Conservation (phyloP, 202 grass and related monocot genomes). For the Panicum hallii region DNA sequence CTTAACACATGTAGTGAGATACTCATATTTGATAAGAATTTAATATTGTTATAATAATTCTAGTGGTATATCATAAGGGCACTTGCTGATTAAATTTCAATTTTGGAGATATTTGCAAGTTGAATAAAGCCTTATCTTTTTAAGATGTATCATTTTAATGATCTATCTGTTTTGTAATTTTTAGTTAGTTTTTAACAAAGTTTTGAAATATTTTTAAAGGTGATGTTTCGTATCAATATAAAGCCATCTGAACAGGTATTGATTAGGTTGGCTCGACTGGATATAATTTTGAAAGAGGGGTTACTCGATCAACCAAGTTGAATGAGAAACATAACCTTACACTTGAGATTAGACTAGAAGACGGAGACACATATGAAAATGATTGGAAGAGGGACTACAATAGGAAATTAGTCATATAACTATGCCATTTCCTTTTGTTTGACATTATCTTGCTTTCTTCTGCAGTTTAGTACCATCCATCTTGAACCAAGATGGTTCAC, state of each 20-base stretch:
- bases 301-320: neutral
- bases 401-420: neutral
- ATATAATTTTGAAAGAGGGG: slow-evolving; percentile 23
- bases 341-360: slow-evolving; percentile 15
- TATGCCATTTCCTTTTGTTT: slow-evolving; percentile 19
- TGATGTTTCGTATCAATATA: neutral
- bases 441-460: slow-evolving; percentile 40
- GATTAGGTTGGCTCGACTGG: neutral
- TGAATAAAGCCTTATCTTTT: neutral
- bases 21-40: slow-evolving; percentile 1
- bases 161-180: neutral
- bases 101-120: neutral
- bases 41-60: neutral
- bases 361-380: neutral
- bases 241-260: neutral
- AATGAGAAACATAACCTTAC: neutral
- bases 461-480: slow-evolving; percentile 63
- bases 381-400: neutral
- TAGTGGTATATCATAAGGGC: neutral
- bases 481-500: slow-evolving; percentile 63
- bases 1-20: neutral
- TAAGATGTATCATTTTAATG: neutral
- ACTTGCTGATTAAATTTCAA: neutral
- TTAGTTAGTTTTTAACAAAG: neutral
- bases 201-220: neutral